Conservation (phyloP, 1,284 basidiomycete species). For the Laetiporus sulphureus region DNA sequence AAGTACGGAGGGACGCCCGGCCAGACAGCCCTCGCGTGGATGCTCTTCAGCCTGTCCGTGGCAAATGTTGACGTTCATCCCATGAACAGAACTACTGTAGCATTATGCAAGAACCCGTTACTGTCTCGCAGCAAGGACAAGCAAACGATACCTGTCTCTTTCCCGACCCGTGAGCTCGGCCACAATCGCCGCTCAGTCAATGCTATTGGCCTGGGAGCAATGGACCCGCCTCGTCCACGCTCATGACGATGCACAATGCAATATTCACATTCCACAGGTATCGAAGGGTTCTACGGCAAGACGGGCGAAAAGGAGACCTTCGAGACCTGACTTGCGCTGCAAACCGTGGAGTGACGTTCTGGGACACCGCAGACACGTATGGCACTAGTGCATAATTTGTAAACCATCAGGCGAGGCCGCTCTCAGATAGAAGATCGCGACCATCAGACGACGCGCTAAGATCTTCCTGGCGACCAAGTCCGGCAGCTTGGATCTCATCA, state of each 20-base stretch:
- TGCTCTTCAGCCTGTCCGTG: conserved; percentile 15
- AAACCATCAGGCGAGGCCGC: neutral
- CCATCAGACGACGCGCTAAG: conserved; percentile 30
- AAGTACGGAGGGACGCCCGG: conserved; percentile 28
- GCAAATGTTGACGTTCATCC: conserved; percentile 6
- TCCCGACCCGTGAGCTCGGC: conserved; percentile 21
- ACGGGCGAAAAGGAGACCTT: conserved; percentile 22
- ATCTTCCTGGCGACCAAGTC: conserved; percentile 45
- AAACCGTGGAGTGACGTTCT: conserved; percentile 11
- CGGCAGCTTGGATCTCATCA: conserved; percentile 13
- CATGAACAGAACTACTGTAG: no score
- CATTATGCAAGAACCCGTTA: no score
- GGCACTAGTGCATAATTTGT: conserved; percentile 14
- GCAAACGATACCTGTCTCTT: conserved; percentile 3
- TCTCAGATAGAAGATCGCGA: conserved; percentile 26
- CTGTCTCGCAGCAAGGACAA: no score
- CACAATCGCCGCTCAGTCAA: conserved; percentile 11
- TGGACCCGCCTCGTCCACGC: conserved; percentile 10
- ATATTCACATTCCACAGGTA: conserved; percentile 2
- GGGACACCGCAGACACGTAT: conserved; percentile 28
- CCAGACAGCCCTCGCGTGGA: conserved; percentile 37
- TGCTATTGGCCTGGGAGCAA: conserved; percentile 24
- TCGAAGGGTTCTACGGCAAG: conserved; percentile 21
- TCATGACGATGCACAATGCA: neutral
- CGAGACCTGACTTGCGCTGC: conserved; percentile 10